A percentile compares a stretch with the other conserved stretches of the same genome.
Evolutionary conservation across 306 rosid species (phyloP).

Genomic region (Aeschynomene evenia): DNA sequence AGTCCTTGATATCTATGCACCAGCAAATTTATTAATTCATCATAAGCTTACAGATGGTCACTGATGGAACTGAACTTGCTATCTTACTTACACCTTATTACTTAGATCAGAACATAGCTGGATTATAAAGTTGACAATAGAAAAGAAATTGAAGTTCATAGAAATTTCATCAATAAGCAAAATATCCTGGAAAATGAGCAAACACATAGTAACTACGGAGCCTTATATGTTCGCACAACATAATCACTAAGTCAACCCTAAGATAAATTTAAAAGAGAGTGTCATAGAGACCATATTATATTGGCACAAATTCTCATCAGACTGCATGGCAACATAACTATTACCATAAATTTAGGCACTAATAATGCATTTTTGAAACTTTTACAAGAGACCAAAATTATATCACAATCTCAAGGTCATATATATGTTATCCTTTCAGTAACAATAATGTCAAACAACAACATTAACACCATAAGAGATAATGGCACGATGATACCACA

Average conservation of each 20-base stretch:
- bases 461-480: constrained; percentile 6
- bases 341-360: constrained; percentile 13
- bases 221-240: background rate
- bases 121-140: background rate
- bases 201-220: constrained; percentile 2
- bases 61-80: background rate
- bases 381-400: background rate
- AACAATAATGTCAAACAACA: constrained; percentile 20
- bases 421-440: background rate
- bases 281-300: constrained; percentile 1
- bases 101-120: background rate
- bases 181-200: background rate
- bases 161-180: constrained; percentile 1
- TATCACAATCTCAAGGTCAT: constrained; percentile 13
- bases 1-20: constrained; percentile 25
- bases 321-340: constrained; percentile 4
- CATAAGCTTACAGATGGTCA: constrained; percentile 20
- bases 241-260: background rate
- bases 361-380: constrained; percentile 18
- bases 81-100: constrained; percentile 5
- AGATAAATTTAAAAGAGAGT: constrained; percentile 23
- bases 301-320: constrained; percentile 6
- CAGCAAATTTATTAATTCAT: constrained; percentile 18
- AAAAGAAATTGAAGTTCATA: constrained; percentile 5
- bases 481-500: background rate